Evolutionary conservation across 2,329 filamentous ascomycete species (phyloP).

Genomic region (Tolypocladium inflatum): DNA sequence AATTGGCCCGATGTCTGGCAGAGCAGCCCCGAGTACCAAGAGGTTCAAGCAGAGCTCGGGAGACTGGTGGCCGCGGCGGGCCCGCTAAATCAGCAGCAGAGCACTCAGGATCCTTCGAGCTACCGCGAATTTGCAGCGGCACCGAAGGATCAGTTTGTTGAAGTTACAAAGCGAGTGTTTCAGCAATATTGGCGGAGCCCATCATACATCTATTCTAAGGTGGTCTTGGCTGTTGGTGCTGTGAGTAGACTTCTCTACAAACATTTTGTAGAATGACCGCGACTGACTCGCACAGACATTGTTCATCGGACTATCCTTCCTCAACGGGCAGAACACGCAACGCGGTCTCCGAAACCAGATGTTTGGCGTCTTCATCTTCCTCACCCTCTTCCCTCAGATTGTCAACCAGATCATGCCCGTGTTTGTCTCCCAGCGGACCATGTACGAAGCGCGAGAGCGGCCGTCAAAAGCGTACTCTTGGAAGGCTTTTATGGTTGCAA

Average conservation of each 20-base stretch:
- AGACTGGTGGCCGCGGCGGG: not conserved
- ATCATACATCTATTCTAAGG: not conserved
- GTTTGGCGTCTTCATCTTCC: not conserved
- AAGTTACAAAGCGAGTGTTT: not conserved
- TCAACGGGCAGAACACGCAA: not conserved
- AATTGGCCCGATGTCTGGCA: not conserved
- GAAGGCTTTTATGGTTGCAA: slow-evolving; percentile 56
- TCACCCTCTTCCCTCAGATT: not conserved
- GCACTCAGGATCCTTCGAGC: not conserved
- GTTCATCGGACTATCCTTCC: not conserved
- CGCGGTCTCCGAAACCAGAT: not conserved
- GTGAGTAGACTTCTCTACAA: not conserved
- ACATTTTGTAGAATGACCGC: too few relatives aligned
- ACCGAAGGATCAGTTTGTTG: not conserved
- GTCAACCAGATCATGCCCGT: slow-evolving; percentile 48
- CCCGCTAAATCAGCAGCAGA: not conserved
- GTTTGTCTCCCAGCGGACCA: slow-evolving; percentile 56
- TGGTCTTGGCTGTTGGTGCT: not conserved
- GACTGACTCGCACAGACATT: slow-evolving; percentile 38
- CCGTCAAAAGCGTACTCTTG: slow-evolving; percentile 61
- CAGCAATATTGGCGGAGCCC: not conserved
- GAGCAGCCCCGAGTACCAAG: not conserved
- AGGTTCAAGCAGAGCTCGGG: not conserved
- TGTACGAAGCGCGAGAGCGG: slow-evolving; percentile 62
- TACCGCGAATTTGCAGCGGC: not conserved